Percentiles rank a stretch among this genome's conserved stretches.
Evolutionary conservation across 805 yeast species (phyloP).

Genomic region (Candida odintsovae): DNA sequence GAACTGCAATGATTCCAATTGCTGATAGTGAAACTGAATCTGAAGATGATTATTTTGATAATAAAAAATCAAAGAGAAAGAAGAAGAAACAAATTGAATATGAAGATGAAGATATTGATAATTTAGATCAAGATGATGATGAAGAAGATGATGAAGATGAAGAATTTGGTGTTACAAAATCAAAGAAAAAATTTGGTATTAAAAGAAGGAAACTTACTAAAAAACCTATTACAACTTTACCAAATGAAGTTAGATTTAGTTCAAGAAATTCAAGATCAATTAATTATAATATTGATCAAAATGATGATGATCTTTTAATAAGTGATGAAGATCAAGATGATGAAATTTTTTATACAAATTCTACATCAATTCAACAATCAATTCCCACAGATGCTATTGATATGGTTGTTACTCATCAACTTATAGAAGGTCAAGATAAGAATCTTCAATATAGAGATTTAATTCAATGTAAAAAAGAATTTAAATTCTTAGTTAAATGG

Average conservation of each 20-base stretch:
- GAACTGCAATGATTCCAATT: conserved; percentile 18
- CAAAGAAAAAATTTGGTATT: conserved; percentile 21
- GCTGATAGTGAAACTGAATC: conserved; percentile 21
- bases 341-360: conserved; percentile 15
- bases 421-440: conserved; percentile 29
- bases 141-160: conserved; percentile 33
- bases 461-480: conserved; percentile 52
- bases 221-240: conserved; percentile 14
- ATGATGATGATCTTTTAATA: conserved; percentile 37
- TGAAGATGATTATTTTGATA: conserved; percentile 20
- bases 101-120: too few species aligned
- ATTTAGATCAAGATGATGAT: conserved; percentile 25
- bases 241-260: conserved; percentile 66
- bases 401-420: conserved; percentile 50
- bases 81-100: conserved; percentile 24
- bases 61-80: conserved; percentile 19
- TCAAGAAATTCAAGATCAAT: conserved; percentile 60
- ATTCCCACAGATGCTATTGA: conserved; percentile 34
- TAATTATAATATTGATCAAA: conserved; percentile 71
- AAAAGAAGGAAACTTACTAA: conserved; percentile 16
- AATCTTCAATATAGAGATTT: conserved; percentile 31
- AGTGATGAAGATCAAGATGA: conserved; percentile 26
- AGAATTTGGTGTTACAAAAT: conserved; percentile 30
- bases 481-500: conserved; percentile 77
- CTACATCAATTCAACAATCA: conserved; percentile 24